Percentiles rank a stretch among this genome's conserved stretches.
phyloP scores from a whole-genome alignment of 176 grass and related monocot species.

The Aegilops umbellulata region DNA sequence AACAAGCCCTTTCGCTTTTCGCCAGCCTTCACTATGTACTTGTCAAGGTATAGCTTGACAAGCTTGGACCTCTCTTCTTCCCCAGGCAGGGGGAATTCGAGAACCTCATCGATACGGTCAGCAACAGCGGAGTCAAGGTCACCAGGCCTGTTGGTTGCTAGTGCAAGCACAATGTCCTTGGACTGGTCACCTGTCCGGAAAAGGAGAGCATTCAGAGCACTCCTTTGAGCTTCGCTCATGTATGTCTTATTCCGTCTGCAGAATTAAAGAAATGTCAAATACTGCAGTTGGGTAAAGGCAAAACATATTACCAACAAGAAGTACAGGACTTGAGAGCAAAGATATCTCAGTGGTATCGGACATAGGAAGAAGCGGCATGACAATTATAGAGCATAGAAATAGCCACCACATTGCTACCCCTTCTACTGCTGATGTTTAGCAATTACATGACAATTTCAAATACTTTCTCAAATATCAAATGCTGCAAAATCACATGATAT shows the following conservation, averaged over 20 bases:
- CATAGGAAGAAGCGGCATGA: neutral
- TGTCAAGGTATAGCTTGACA: slow-evolving; percentile 87
- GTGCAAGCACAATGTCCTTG: slow-evolving; percentile 91
- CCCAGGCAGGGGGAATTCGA: slow-evolving; percentile 89
- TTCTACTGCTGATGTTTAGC: neutral
- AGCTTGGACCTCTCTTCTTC: slow-evolving; percentile 89
- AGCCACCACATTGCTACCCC: neutral
- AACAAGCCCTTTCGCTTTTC: slow-evolving; percentile 57
- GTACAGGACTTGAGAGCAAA: neutral
- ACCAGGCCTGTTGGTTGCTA: slow-evolving; percentile 93
- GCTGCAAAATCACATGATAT: slow-evolving; percentile 19
- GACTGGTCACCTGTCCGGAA: slow-evolving; percentile 95
- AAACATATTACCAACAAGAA: neutral
- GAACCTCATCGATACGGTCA: slow-evolving; percentile 94
- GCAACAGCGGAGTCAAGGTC: slow-evolving; percentile 89
- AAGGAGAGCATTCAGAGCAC: slow-evolving; percentile 95
- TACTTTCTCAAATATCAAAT: slow-evolving; percentile 12
- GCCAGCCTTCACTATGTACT: slow-evolving; percentile 75
- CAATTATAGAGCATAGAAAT: neutral
- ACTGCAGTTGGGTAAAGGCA: neutral
- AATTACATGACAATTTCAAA: neutral
- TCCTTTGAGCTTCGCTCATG: slow-evolving; percentile 99
- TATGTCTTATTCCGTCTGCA: slow-evolving; percentile 93
- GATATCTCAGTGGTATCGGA: neutral
- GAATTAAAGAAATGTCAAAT: slow-evolving; percentile 24